Percentiles rank a stretch among this genome's conserved stretches.
These are phyloP conservation scores for Hanseniaspora thailandica DNA, from an alignment of 805 yeast genomes.

Conservation along the genomic window DNA sequence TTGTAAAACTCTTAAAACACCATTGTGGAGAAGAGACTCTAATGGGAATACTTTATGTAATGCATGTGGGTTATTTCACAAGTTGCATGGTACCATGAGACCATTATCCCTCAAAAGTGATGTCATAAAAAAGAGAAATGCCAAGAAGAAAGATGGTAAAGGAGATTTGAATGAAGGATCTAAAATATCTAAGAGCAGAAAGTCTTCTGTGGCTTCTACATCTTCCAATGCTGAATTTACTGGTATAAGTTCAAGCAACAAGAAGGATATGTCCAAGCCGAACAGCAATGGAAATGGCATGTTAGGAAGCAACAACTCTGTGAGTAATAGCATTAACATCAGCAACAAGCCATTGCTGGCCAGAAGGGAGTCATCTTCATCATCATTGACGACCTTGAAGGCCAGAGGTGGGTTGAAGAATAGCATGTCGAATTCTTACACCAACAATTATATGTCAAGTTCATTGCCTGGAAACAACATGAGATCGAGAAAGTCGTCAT, in stretches of 20 bases:
- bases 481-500: slow-evolving; percentile 26
- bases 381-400: slow-evolving; percentile 14
- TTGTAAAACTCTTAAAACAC: slow-evolving; percentile 86
- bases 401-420: slow-evolving; percentile 5
- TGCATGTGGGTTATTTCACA: slow-evolving; percentile 89
- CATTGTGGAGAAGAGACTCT: slow-evolving; percentile 87
- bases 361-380: slow-evolving; percentile 14
- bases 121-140: slow-evolving; percentile 69
- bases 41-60: slow-evolving; percentile 89
- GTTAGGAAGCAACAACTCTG: slow-evolving; percentile 6
- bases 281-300: background rate
- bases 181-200: background rate
- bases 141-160: slow-evolving; percentile 44
- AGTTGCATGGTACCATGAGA: slow-evolving; percentile 88
- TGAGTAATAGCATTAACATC: slow-evolving; percentile 8
- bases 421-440: background rate
- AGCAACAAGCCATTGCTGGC: background rate
- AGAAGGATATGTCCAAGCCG: background rate
- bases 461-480: background rate
- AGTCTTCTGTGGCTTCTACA: slow-evolving; percentile 5
- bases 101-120: slow-evolving; percentile 86
- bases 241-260: background rate
- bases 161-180: slow-evolving; percentile 19
- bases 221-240: slow-evolving; percentile 1
- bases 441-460: background rate